phyloP scores from a whole-genome alignment of 768 basidiomycete genomes.

The Gautieria morchelliformis region DNA sequence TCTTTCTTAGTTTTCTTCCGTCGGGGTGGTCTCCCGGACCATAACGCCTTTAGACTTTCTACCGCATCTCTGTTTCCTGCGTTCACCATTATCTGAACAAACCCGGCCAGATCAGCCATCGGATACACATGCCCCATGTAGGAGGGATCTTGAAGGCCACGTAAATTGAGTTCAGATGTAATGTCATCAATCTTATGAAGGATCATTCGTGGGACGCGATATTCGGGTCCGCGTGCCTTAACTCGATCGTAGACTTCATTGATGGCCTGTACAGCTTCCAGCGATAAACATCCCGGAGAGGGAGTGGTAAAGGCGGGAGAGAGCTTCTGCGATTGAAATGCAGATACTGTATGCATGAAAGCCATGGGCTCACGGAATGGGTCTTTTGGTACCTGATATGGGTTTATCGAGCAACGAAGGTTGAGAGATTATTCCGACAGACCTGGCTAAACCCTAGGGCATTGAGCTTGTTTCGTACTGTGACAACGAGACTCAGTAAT shows the following conservation, averaged over 20 bases:
- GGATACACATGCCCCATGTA: constrained; percentile 3
- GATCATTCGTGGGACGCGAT: constrained; percentile 54
- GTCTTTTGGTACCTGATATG: constrained; percentile 48
- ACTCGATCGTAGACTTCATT: constrained; percentile 39
- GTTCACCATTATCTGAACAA: constrained; percentile 37
- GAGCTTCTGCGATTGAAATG: constrained; percentile 15
- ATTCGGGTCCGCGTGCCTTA: constrained; percentile 37
- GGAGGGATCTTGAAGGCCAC: constrained; percentile 11
- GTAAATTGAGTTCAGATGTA: constrained; percentile 27
- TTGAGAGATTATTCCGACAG: constrained; percentile 12
- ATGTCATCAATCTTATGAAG: constrained; percentile 51
- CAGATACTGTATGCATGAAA: constrained; percentile 41
- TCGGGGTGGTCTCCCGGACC: constrained; percentile 1
- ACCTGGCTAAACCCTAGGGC: constrained; percentile 40
- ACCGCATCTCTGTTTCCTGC: constrained; percentile 8
- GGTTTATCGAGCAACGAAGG: constrained; percentile 13
- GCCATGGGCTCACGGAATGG: constrained; percentile 64
- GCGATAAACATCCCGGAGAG: constrained; percentile 27
- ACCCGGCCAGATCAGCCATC: constrained; percentile 41
- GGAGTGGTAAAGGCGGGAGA: not conserved
- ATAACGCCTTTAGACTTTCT: constrained; percentile 6
- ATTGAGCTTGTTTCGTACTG: constrained; percentile 60
- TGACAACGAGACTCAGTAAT: constrained; percentile 58
- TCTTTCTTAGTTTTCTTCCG: constrained; percentile 1
- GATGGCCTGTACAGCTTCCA: constrained; percentile 38